Base-by-base conservation (phyloP, 148 eudicot genomes). In the Arctostaphylos glauca region DNA sequence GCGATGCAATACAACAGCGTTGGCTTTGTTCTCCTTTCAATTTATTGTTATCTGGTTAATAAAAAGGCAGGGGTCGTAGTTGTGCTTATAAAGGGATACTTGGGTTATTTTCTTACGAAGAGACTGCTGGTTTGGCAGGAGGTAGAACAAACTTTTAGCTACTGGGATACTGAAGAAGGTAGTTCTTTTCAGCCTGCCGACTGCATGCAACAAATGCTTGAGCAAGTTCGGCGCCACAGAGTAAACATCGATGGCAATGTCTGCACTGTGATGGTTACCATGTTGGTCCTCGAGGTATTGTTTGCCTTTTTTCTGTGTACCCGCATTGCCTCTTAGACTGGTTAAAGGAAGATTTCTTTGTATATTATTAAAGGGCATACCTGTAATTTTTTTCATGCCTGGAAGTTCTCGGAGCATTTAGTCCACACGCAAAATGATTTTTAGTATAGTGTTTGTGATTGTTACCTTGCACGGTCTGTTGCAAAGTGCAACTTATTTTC, bases 211-310 rank as follows among this genome's bases (percentile, higher is more conserved):
- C 93, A 92, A 81, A 73, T 94, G 85, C 87, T 94, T 67, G 98
- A 94, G 86, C 90, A 89, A 83, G 98, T 93, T 88, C 86, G 96
- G 76, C 93, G 87, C 80, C 96, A 94, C 74, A 89, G 83, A 84
- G 98, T 93, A 25, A 94, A 93, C 85, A 89, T 94, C 76, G 93
- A 93, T 81, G 96, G 98, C 66, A 86, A 91, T 76, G 89, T 90
- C 80, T 91, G 94, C 89, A 92, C 98, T 77, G 98, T 94, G 72
- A 94, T 94, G 78, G 95, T 94, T 49, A 94, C 98, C 55, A 90
- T 91, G 59, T 81, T 94, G 92, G 96, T 94, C 76, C 76, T 72
- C 18, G 76, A 18, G 48, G 76, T 94, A 92, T 43, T 25, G 56
- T 74, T 76, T 74, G 54, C 9, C 76, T 56, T 78, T 74, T 19